These are phyloP conservation scores for Solanum tarijense DNA, from an alignment of 257 asterid genomes.

Conservation along the genomic window DNA sequence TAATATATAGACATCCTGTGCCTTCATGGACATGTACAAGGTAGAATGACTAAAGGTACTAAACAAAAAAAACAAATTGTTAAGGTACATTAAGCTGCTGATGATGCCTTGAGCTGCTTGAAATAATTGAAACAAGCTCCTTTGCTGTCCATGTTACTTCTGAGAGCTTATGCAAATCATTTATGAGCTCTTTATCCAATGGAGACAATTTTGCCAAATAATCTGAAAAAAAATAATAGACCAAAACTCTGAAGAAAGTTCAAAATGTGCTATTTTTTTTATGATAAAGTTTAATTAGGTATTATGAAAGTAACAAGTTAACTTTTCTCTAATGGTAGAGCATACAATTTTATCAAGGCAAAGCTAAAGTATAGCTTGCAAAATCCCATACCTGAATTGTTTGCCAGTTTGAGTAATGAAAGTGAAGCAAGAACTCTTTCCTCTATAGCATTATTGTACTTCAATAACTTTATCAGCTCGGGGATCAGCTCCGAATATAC, in stretches of 20 bases:
- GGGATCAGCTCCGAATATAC: conserved; percentile 49
- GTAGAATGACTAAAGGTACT: neutral
- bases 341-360: neutral
- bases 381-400: conserved; percentile 40
- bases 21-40: neutral
- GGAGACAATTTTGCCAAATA: conserved; percentile 10
- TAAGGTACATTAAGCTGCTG: neutral
- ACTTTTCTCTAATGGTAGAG: neutral
- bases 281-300: neutral
- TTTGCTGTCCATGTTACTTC: conserved; percentile 61
- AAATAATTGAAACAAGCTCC: conserved; percentile 38
- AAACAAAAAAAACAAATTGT: neutral
- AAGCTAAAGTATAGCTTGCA: neutral
- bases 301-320: neutral
- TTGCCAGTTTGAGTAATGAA: conserved; percentile 41
- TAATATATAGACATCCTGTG: neutral
- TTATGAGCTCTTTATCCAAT: conserved; percentile 19
- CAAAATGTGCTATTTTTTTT: neutral
- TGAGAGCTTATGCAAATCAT: conserved; percentile 37
- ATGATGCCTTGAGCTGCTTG: neutral
- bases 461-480: conserved; percentile 29
- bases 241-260: neutral
- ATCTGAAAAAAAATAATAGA: conserved; percentile 26
- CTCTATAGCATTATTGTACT: conserved; percentile 29
- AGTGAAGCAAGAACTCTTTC: conserved; percentile 64